Evolutionary conservation across 1,284 basidiomycete genomes (phyloP).

Genomic region (Porphyrellus sp.): DNA sequence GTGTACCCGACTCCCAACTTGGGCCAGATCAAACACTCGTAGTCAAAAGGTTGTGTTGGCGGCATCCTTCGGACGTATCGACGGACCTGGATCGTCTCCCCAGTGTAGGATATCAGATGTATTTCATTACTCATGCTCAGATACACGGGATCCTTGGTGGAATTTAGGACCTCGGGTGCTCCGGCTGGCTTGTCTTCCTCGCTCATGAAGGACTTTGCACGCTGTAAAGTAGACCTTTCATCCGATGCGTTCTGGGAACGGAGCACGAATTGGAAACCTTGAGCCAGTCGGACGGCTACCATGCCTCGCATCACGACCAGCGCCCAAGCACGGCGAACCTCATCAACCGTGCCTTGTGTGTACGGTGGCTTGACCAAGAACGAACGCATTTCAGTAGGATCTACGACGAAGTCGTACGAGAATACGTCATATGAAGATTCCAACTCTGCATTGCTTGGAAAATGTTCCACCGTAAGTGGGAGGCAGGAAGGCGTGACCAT

Average conservation of each 20-base stretch:
- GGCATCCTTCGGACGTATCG: constrained; percentile 81
- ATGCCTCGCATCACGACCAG: constrained; percentile 90
- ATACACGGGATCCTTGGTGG: constrained; percentile 77
- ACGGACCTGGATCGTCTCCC: constrained; percentile 85
- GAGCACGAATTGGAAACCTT: constrained; percentile 95
- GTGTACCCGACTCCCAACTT: constrained; percentile 86
- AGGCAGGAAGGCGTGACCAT: constrained; percentile 83
- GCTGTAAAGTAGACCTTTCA: constrained; percentile 37
- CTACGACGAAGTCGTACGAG: constrained; percentile 76
- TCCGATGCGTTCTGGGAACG: constrained; percentile 39
- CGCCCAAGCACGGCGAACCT: constrained; percentile 68
- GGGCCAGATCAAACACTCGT: constrained; percentile 92
- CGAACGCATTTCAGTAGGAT: constrained; percentile 73
- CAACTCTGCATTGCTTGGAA: constrained; percentile 75
- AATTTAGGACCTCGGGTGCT: constrained; percentile 67
- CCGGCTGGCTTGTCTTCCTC: constrained; percentile 66
- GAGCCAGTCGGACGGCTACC: constrained; percentile 87
- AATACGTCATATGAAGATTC: constrained; percentile 79
- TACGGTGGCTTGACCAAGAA: constrained; percentile 72
- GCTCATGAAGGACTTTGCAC: constrained; percentile 53
- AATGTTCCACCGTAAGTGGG: constrained; percentile 89
- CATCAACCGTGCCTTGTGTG: constrained; percentile 47
- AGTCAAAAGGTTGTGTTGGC: constrained; percentile 62
- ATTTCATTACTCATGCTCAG: constrained; percentile 95
- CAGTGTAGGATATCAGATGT: constrained; percentile 85